phyloP scores from a whole-genome alignment of 73 alveolate genomes.

The Paramecium bursaria region DNA sequence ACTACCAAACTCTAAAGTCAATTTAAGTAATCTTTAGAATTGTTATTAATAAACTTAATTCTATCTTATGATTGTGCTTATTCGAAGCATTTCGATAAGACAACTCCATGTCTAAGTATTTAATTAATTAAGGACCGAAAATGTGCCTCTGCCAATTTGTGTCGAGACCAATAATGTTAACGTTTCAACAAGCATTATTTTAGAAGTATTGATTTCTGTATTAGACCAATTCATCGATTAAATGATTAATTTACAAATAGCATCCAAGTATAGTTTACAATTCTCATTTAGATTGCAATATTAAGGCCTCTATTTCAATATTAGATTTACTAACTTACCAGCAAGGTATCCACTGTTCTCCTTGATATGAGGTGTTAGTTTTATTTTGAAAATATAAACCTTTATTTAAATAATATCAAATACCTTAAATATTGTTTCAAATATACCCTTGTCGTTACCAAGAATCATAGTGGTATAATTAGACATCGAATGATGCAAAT shows the following conservation, averaged over 20 bases:
- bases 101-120: constrained; percentile 54
- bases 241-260: constrained; percentile 6
- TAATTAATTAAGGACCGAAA: neutral
- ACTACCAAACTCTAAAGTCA: constrained; percentile 19
- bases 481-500: too few relatives aligned
- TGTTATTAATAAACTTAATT: constrained; percentile 17
- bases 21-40: neutral
- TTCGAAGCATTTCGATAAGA: constrained; percentile 9
- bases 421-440: constrained; percentile 45
- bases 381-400: constrained; percentile 35
- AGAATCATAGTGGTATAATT: neutral
- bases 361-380: constrained; percentile 18
- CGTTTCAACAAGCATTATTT: neutral
- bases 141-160: neutral
- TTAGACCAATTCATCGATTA: neutral
- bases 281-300: constrained; percentile 15
- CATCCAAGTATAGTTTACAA: constrained; percentile 2
- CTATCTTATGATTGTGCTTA: neutral
- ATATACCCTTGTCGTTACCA: constrained; percentile 1
- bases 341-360: constrained; percentile 25
- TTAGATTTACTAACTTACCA: constrained; percentile 38
- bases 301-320: constrained; percentile 23
- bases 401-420: neutral
- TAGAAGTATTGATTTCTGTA: neutral
- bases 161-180: neutral